Base-by-base conservation (phyloP, 257 asterid genomes). In the Verbena officinalis region DNA sequence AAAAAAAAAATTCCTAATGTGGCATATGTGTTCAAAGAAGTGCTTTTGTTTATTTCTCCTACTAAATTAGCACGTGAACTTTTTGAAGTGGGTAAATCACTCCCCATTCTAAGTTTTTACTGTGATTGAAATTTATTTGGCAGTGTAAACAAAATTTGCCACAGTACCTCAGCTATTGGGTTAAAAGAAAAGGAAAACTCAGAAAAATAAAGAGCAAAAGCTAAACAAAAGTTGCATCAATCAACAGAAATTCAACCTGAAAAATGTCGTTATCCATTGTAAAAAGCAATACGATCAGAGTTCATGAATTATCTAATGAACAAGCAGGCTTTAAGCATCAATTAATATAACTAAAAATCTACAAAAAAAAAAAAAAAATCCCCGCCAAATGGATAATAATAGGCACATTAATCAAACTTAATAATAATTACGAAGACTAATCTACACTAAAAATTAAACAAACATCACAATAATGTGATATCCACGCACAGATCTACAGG, bases 401-500 rank as follows among this genome's bases (percentile, higher is more conserved):
- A 2, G 11, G 9, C 43, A 24, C 11, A 24, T n/a, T n/a, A n/a
- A 43, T n/a, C 40, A 44, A 16, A 22, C 39, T 20, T 27, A 24
- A 24, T 11, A 0, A 39, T 24, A 13, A 46, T 36, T 36, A 36
- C 2, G 60, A 58, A 13, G 5, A 22, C 60, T 38, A 58, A 48
- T 34, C 36, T 7, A 48, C 57, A 58, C 34, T 22, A 68, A 68
- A n/a, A n/a, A n/a, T n/a, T 53, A 36, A 56, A 43, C 49, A 44
- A 30, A 17, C 9, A 56, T 39, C 42, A 61, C 22, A 19, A 6
- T 5, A 36, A 30, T 48, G 20, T 13, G 16, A 49, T 9, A 30
- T 1, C 4, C 56, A n/a, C 49, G 17, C 39, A 5, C 64, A 69
- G 62, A 65, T 65, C 71, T 65, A 55, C 67, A 24, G 51, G 23